Evolutionary conservation across 257 asterid species (phyloP).

Genomic region (Solanum appendiculatum): DNA sequence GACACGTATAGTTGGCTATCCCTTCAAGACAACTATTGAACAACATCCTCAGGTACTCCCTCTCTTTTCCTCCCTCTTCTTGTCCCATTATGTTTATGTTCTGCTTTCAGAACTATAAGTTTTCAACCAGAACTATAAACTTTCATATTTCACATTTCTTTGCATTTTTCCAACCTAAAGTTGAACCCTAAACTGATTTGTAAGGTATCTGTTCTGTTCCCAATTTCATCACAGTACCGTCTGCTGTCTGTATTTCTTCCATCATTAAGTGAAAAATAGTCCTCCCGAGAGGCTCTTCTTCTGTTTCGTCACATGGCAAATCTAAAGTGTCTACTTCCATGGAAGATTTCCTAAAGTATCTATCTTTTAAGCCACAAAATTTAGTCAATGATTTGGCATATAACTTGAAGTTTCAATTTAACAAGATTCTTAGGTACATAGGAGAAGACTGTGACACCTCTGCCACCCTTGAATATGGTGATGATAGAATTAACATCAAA

Average conservation of each 20-base stretch:
- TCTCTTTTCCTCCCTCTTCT: background rate
- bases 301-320: background rate
- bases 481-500: slow-evolving; percentile 42
- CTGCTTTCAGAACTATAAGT: background rate
- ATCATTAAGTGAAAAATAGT: background rate
- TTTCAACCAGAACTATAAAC: background rate
- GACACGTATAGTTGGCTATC: slow-evolving; percentile 60
- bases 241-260: background rate
- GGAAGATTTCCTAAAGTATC: background rate
- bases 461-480: slow-evolving; percentile 74
- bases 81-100: background rate
- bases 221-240: background rate
- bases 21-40: slow-evolving; percentile 55
- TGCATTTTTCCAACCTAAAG: background rate
- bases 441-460: slow-evolving; percentile 44
- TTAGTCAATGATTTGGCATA: background rate
- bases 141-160: background rate
- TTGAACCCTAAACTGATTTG: background rate
- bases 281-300: background rate
- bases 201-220: background rate
- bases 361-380: background rate
- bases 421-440: slow-evolving; percentile 54
- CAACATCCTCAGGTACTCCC: slow-evolving; percentile 67
- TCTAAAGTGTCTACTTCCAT: too few relatives aligned
- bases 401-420: slow-evolving; percentile 22